A percentile compares a stretch with the other conserved stretches of the same genome.
Evolutionary conservation across 352 stramenopile species (phyloP).

Genomic region (Phytopythium kandeliae): DNA sequence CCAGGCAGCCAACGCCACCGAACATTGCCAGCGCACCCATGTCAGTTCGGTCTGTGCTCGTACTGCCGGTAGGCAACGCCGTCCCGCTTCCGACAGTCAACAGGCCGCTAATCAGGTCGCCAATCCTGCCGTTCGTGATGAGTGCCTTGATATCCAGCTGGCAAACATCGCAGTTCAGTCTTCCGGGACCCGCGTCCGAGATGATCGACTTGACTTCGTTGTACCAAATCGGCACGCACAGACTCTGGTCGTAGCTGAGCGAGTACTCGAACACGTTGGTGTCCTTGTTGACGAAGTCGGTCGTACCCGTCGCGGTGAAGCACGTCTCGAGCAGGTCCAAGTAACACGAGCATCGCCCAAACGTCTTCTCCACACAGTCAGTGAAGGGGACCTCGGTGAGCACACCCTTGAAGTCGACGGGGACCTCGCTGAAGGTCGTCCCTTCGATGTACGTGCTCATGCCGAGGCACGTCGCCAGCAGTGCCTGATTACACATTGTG

Average conservation of each 20-base stretch:
- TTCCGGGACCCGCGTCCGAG: conserved; percentile 37
- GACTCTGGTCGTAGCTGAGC: conserved; percentile 57
- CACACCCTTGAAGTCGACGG: conserved; percentile 73
- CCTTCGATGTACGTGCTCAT: conserved; percentile 30
- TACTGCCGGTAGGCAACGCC: conserved; percentile 13
- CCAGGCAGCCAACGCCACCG: conserved; percentile 39
- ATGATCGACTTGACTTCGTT: conserved; percentile 43
- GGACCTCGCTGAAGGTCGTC: conserved; percentile 36
- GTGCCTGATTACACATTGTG: conserved; percentile 49
- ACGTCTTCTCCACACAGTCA: conserved; percentile 53
- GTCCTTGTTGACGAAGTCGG: conserved; percentile 26
- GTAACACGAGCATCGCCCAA: conserved; percentile 66
- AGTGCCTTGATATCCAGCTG: conserved; percentile 59
- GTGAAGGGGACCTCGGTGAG: conserved; percentile 60
- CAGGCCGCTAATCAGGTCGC: conserved; percentile 45
- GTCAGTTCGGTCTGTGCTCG: conserved; percentile 37
- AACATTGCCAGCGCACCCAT: conserved; percentile 57
- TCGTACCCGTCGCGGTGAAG: conserved; percentile 47
- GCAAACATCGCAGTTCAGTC: conserved; percentile 75
- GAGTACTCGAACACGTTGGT: conserved; percentile 19
- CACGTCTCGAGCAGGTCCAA: conserved; percentile 57
- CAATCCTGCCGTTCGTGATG: conserved; percentile 61
- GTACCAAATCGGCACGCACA: conserved; percentile 54
- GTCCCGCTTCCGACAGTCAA: conserved; percentile 36
- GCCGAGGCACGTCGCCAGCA: conserved; percentile 66